A percentile compares a stretch with the other conserved stretches of the same genome.
Conservation (phyloP, 2,329 filamentous ascomycete species). For the Coniella lustricola region DNA sequence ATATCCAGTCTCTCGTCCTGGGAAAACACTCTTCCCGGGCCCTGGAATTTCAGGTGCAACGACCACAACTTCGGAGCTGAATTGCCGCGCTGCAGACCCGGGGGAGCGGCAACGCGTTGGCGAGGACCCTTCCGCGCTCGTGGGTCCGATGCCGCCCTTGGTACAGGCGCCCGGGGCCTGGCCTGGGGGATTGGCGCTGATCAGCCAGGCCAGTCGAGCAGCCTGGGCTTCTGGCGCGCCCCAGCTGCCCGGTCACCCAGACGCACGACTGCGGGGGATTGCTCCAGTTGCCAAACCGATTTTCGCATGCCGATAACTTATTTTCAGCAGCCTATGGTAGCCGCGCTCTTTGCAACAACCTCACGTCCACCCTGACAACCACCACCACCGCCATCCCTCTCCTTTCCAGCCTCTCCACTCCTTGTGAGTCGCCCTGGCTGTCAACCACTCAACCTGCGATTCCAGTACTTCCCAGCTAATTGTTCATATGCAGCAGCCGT, state of each 20-base stretch:
- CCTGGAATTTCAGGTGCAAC: no score
- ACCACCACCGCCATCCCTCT: neutral
- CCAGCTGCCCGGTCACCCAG: no score
- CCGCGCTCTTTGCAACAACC: neutral
- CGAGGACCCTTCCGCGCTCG: neutral
- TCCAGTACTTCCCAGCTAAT: no score
- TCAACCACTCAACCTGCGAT: no score
- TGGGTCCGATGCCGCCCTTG: conserved; percentile 14
- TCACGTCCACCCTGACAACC: neutral
- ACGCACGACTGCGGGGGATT: conserved; percentile 5
- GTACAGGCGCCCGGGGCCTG: neutral
- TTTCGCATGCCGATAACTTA: conserved; percentile 2
- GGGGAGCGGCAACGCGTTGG: no score
- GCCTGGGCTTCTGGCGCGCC: no score
- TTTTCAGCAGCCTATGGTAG: neutral
- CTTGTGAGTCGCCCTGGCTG: conserved; percentile 5
- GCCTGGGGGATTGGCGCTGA: neutral
- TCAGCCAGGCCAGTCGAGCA: no score
- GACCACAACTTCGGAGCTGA: no score
- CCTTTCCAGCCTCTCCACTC: conserved; percentile 2
- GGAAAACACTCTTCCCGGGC: neutral
- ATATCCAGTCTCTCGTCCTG: neutral
- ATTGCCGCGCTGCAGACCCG: no score
- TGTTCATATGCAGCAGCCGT: no score
- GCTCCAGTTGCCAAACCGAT: conserved; percentile 1